Conservation (phyloP, 2,329 filamentous ascomycete species). For the Dothistroma septosporum region DNA sequence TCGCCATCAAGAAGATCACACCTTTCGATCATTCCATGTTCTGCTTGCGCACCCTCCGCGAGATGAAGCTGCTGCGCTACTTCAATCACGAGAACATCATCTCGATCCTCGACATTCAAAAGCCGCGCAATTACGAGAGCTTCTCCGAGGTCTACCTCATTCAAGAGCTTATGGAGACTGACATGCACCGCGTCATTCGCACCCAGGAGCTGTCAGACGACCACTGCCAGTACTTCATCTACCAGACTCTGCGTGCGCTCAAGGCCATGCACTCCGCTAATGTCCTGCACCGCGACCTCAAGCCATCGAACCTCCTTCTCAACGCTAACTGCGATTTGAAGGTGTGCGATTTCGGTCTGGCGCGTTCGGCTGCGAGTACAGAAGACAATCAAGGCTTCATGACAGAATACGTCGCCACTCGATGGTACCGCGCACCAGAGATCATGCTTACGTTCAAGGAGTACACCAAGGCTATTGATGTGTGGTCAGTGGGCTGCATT, state of each 20-base stretch:
- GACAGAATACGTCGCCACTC: constrained; percentile 99
- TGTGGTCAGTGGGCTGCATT: constrained; percentile 98
- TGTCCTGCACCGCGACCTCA: constrained; percentile 93
- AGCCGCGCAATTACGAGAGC: constrained; percentile 89
- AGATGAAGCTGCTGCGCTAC: constrained; percentile 98
- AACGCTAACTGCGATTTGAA: constrained; percentile 99
- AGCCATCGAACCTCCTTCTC: constrained; percentile 92
- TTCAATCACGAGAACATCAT: constrained; percentile 99
- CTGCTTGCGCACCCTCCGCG: constrained; percentile 78
- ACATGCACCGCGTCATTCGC: constrained; percentile 98
- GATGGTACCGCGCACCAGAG: constrained; percentile 98
- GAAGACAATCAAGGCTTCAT: constrained; percentile 99
- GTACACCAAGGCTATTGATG: constrained; percentile 98
- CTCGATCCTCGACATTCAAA: constrained; percentile 97
- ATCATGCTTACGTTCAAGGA: constrained; percentile 99
- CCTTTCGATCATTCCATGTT: constrained; percentile 75
- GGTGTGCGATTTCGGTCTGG: constrained; percentile 96
- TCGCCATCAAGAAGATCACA: constrained; percentile 99
- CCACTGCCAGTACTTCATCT: constrained; percentile 99
- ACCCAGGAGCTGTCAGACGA: constrained; percentile 98
- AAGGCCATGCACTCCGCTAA: constrained; percentile 99
- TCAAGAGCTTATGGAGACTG: constrained; percentile 98
- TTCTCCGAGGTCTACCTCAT: constrained; percentile 99
- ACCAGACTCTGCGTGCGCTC: constrained; percentile 93
- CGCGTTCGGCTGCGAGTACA: constrained; percentile 85